Conservation (phyloP, 768 basidiomycete species). For the Rhodotorula kratochvilovae region DNA sequence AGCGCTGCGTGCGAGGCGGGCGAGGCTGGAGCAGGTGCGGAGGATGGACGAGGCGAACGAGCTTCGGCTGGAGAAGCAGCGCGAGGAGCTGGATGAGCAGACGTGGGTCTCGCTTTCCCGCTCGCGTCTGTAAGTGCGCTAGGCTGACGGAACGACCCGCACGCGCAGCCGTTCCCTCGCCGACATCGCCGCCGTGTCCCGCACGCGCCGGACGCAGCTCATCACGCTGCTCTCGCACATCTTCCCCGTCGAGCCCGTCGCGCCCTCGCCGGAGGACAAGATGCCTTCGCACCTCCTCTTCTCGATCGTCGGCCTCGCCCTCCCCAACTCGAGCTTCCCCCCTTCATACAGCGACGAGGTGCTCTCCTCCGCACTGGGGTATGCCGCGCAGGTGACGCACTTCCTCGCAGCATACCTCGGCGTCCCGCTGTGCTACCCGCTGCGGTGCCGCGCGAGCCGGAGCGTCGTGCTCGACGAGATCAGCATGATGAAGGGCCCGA, state of each 20-base stretch:
- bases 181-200: constrained; percentile 5
- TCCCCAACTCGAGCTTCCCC: constrained; percentile 71
- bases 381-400: constrained; percentile 79
- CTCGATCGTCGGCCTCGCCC: constrained; percentile 76
- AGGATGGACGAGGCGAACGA: constrained; percentile 9
- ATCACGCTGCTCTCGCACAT: constrained; percentile 68
- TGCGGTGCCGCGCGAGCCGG: constrained; percentile 82
- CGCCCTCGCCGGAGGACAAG: constrained; percentile 53
- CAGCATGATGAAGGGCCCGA: constrained; percentile 88
- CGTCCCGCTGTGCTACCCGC: constrained; percentile 74
- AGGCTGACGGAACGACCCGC: not conserved
- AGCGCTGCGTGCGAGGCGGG: constrained; percentile 20
- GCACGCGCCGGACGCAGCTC: constrained; percentile 46
- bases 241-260: constrained; percentile 81
- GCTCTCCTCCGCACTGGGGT: constrained; percentile 84
- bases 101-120: constrained; percentile 2
- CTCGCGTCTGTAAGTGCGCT: too few species aligned
- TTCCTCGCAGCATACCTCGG: constrained; percentile 73
- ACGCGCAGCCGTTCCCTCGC: not conserved
- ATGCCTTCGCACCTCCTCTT: constrained; percentile 66
- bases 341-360: constrained; percentile 80
- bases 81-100: not conserved
- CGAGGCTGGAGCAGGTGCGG: constrained; percentile 12
- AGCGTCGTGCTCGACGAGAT: constrained; percentile 89
- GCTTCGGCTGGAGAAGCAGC: not conserved